phyloP scores from a whole-genome alignment of 1,139 yeast species.

The Scheffersomyces illinoinensis region DNA sequence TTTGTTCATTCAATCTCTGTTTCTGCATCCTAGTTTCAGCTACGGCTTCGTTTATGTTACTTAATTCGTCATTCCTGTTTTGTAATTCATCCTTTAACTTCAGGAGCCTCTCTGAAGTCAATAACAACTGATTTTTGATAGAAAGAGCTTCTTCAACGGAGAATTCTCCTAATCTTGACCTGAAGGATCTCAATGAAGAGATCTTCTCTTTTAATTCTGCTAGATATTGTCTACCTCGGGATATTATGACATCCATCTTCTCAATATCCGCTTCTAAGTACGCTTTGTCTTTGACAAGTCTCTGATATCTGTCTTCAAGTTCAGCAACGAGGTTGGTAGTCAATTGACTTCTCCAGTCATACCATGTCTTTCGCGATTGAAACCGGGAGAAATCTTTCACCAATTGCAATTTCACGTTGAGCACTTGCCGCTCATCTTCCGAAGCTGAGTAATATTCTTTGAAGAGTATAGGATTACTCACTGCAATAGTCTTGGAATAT shows the following conservation, averaged over 20 bases:
- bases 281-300: constrained; percentile 26
- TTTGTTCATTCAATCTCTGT: constrained; percentile 13
- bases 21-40: constrained; percentile 5
- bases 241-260: constrained; percentile 15
- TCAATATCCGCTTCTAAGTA: constrained; percentile 23
- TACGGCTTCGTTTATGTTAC: constrained; percentile 13
- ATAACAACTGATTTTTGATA: background rate
- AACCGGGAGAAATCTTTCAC: constrained; percentile 52
- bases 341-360: constrained; percentile 56
- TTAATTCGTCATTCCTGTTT: constrained; percentile 11
- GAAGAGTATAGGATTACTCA: constrained; percentile 51
- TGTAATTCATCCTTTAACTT: constrained; percentile 11
- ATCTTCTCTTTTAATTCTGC: constrained; percentile 23
- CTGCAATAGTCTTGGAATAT: constrained; percentile 42
- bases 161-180: constrained; percentile 17
- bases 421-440: constrained; percentile 34
- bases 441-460: constrained; percentile 44
- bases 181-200: constrained; percentile 18
- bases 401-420: constrained; percentile 45
- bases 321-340: constrained; percentile 37
- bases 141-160: constrained; percentile 12
- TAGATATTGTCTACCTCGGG: constrained; percentile 13
- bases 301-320: constrained; percentile 28
- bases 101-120: constrained; percentile 13
- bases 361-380: constrained; percentile 57